Percentiles rank a stretch among this genome's conserved stretches.
Evolutionary conservation across 2,329 filamentous ascomycete species (phyloP).

Genomic region (Colletotrichum higginsianum): DNA sequence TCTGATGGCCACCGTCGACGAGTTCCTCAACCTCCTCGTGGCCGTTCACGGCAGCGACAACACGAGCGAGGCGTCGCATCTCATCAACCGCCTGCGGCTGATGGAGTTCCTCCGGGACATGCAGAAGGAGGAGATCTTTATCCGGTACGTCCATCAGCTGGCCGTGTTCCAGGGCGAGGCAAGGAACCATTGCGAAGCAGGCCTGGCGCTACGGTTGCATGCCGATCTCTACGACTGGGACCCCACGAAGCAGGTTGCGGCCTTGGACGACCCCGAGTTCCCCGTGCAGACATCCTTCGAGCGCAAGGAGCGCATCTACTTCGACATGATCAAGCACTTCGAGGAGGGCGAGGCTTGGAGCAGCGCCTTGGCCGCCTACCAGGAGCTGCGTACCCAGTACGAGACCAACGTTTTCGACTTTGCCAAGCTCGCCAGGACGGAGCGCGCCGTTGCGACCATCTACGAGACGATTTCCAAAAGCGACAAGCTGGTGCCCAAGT

Average conservation of each 20-base stretch:
- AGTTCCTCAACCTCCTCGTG: conserved; percentile 90
- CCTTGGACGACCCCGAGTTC: conserved; percentile 81
- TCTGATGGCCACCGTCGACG: conserved; percentile 87
- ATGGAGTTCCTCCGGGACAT: conserved; percentile 98
- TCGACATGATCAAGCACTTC: conserved; percentile 94
- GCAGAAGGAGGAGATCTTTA: conserved; percentile 97
- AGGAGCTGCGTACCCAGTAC: conserved; percentile 92
- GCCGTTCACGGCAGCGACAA: conserved; percentile 86
- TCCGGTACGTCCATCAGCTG: conserved; percentile 94
- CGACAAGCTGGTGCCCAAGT: conserved; percentile 83
- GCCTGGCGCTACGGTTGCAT: conserved; percentile 89
- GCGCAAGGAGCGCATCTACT: conserved; percentile 91
- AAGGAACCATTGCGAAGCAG: conserved; percentile 88
- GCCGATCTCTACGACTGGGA: conserved; percentile 96
- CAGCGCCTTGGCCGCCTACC: conserved; percentile 88
- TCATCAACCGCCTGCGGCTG: conserved; percentile 89
- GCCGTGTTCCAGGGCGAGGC: conserved; percentile 82
- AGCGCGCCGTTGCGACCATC: conserved; percentile 91
- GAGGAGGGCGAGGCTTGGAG: conserved; percentile 97
- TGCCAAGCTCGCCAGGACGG: conserved; percentile 88
- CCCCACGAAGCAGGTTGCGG: conserved; percentile 74
- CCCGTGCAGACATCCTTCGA: conserved; percentile 91
- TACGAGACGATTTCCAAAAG: conserved; percentile 91
- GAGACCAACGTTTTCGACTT: conserved; percentile 93
- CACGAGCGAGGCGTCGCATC: conserved; percentile 81